A percentile compares a stretch with the other conserved stretches of the same genome.
Conservation (phyloP, 1,139 yeast species). For the Lodderomyces orthopsilosis region DNA sequence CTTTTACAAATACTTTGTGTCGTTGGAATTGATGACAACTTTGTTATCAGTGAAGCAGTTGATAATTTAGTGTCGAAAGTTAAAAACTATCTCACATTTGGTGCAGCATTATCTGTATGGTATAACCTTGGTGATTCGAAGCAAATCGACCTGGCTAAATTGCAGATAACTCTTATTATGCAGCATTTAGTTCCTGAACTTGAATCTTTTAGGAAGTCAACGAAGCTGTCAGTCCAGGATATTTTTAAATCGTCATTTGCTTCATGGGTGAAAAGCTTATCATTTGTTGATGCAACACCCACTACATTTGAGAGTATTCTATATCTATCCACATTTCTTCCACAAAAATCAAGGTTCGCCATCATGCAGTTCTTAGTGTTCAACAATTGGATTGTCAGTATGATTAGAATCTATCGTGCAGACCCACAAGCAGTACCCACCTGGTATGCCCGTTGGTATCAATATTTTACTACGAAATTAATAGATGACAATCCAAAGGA, state of each 20-base stretch:
- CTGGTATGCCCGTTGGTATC: slow-evolving; percentile 18
- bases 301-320: not conserved
- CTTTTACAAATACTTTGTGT: slow-evolving; percentile 17
- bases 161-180: slow-evolving; percentile 5
- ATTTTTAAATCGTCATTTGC: slow-evolving; percentile 6
- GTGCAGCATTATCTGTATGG: slow-evolving; percentile 21
- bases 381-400: slow-evolving; percentile 24
- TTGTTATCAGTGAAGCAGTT: not conserved
- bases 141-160: not conserved
- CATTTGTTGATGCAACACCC: not conserved
- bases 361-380: slow-evolving; percentile 31
- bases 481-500: not conserved
- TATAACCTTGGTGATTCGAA: too few relatives aligned
- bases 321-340: not conserved
- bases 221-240: not conserved
- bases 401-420: slow-evolving; percentile 7
- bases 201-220: not conserved
- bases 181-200: slow-evolving; percentile 8
- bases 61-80: slow-evolving; percentile 9
- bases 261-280: slow-evolving; percentile 3
- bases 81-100: slow-evolving; percentile 13
- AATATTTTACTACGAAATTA: slow-evolving; percentile 8
- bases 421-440: slow-evolving; percentile 5
- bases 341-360: slow-evolving; percentile 2
- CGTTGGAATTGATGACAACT: not conserved